phyloP scores from a whole-genome alignment of 1,284 basidiomycete genomes.

The Rhodotorula glutinis region DNA sequence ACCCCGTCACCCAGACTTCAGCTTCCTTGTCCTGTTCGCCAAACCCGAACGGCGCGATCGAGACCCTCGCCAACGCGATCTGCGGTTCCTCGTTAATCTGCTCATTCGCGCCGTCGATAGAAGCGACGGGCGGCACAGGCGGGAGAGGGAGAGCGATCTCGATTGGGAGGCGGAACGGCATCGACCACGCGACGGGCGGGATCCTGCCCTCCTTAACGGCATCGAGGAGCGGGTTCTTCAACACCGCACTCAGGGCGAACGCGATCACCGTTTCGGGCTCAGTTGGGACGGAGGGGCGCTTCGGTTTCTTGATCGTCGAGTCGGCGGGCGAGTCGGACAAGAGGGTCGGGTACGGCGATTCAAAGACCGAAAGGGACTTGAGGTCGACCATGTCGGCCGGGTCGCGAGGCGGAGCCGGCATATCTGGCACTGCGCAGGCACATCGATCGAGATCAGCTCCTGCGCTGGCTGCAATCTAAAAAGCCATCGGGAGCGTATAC shows the following conservation, averaged over 20 bases:
- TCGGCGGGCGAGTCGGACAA: background rate
- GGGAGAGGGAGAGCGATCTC: conserved; percentile 25
- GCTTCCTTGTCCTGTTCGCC: conserved; percentile 14
- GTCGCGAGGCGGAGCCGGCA: conserved; percentile 26
- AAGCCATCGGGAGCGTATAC: no score
- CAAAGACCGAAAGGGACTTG: conserved; percentile 17
- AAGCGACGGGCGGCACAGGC: background rate
- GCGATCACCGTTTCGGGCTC: conserved; percentile 24
- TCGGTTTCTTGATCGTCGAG: background rate
- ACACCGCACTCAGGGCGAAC: conserved; percentile 9
- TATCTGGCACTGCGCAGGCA: conserved; percentile 27
- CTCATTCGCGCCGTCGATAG: background rate
- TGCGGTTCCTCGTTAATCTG: background rate
- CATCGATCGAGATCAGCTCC: no score
- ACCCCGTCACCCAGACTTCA: conserved; percentile 29
- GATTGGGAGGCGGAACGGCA: conserved; percentile 38
- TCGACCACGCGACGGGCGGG: conserved; percentile 20
- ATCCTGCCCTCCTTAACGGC: conserved; percentile 13
- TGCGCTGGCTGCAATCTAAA: no score
- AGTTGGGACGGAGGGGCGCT: background rate
- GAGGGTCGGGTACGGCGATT: conserved; percentile 5
- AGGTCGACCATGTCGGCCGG: conserved; percentile 25
- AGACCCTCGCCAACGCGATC: conserved; percentile 36
- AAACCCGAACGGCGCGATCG: conserved; percentile 37
- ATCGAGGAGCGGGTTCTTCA: conserved; percentile 27